phyloP scores from a whole-genome alignment of 768 basidiomycete species.

The Psilocybe sp. region DNA sequence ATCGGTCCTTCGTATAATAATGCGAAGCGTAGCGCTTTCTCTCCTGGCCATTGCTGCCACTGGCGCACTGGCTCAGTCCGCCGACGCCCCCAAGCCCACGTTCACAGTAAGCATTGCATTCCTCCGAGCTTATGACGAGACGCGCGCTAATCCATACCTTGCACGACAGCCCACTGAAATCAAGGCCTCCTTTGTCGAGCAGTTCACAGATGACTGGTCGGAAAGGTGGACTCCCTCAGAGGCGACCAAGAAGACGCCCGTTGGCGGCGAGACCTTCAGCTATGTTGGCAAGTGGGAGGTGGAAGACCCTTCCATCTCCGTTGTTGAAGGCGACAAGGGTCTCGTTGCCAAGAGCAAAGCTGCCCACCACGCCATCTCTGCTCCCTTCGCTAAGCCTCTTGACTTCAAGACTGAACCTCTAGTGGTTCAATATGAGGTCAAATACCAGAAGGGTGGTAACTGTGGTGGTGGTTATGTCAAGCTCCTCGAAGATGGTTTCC shows the following conservation, averaged over 20 bases:
- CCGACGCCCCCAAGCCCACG: constrained; percentile 55
- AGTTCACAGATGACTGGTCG: constrained; percentile 90
- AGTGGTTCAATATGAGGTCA: constrained; percentile 98
- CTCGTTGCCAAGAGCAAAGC: constrained; percentile 97
- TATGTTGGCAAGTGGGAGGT: constrained; percentile 98
- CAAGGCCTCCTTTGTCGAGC: constrained; percentile 91
- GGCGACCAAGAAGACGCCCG: constrained; percentile 97
- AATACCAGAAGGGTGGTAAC: constrained; percentile 98
- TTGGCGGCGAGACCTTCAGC: constrained; percentile 93
- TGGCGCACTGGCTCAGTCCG: constrained; percentile 56
- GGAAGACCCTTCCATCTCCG: constrained; percentile 77
- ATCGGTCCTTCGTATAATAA: constrained; percentile 69
- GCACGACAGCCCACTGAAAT: constrained; percentile 63
- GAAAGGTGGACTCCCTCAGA: constrained; percentile 95
- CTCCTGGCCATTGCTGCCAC: constrained; percentile 67
- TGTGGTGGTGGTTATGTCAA: constrained; percentile 99
- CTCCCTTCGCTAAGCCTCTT: constrained; percentile 75
- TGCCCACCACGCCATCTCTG: constrained; percentile 97
- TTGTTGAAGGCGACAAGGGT: constrained; percentile 84
- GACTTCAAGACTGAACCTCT: constrained; percentile 83
- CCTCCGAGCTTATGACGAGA: constrained; percentile 4
- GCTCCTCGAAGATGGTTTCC: constrained; percentile 91
- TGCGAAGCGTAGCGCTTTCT: constrained; percentile 89
- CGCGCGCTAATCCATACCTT: constrained; percentile 13
- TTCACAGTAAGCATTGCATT: constrained; percentile 57